These are phyloP conservation scores for Cystobasidium tubakii DNA, from an alignment of 768 basidiomycete genomes.

Conservation along the genomic window DNA sequence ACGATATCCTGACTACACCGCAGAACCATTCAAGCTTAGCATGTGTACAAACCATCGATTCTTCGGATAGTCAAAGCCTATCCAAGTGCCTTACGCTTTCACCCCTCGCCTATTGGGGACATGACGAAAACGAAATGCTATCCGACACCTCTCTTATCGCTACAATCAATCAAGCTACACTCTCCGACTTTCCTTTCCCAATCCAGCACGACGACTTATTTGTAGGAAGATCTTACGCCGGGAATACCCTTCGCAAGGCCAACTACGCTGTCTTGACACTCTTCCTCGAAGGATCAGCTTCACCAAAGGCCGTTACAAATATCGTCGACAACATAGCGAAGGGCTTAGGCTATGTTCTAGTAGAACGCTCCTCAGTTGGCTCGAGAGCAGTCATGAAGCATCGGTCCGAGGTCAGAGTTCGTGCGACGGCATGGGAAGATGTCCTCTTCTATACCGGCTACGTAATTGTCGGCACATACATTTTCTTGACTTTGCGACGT, in stretches of 20 bases:
- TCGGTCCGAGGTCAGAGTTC: conserved; percentile 39
- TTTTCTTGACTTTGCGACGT: conserved; percentile 65
- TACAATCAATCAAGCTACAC: conserved; percentile 27
- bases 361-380: neutral
- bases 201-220: conserved; percentile 15
- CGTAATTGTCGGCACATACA: conserved; percentile 66
- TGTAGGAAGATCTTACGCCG: conserved; percentile 18
- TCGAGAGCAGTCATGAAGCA: conserved; percentile 37
- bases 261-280: conserved; percentile 72
- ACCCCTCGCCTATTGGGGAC: conserved; percentile 23
- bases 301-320: conserved; percentile 49
- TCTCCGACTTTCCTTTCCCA: neutral
- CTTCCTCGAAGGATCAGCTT: conserved; percentile 71
- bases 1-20: neutral
- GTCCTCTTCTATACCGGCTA: conserved; percentile 62
- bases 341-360: conserved; percentile 39
- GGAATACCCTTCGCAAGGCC: conserved; percentile 54
- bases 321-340: conserved; percentile 52
- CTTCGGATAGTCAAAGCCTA: neutral
- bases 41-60: neutral
- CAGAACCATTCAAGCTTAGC: neutral
- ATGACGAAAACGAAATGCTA: conserved; percentile 29
- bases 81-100: conserved; percentile 17
- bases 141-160: conserved; percentile 28
- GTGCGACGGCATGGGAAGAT: conserved; percentile 55